Base-by-base conservation (phyloP, 1,139 yeast genomes). In the Zhuliangozyma blackwelliae region DNA sequence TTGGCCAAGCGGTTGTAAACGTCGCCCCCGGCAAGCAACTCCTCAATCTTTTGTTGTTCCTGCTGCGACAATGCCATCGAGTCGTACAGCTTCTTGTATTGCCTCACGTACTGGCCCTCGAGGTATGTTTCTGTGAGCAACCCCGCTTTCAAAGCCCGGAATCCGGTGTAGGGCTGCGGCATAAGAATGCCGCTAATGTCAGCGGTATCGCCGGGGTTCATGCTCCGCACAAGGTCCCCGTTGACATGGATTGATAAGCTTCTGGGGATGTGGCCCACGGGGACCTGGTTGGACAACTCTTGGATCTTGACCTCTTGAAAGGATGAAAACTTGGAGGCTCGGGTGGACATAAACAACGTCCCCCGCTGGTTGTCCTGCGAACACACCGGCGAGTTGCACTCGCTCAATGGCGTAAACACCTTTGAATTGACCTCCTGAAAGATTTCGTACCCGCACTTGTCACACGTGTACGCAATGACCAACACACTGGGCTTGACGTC, bases 231-330 rank as follows among this genome's bases (percentile, higher is more conserved):
- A 43, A 94, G 67, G 41, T 87, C 83, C 25, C 99, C 99, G 52
- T 85, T 87, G 13, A 90, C 80, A 55, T 92, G 96, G 37, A 90
- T 75, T 5, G 85, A 77, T 45, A 94, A 68, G 29, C 89, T 68
- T 54, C 98, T 77, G 31, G 99, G 99, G 47, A 94, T 92, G 59
- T 92, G 97, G 33, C 98, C 98, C 19, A 90, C 94, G 0, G 99
- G 98, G 9, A 94, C 98, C 63, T 92, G 98, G 46, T 83, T 83
- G 10, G 98, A 88, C 59, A 92, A 66, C 63, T 94, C 99, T 65
- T 94, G 99, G 44, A 94, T 75, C 53, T 87, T 83, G 37, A 90
- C 94, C 53, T 94, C 98, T 64, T 94, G 99, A 69, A 90, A 94
- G 5, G 96, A 87, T 39, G 85, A 73, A 55, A 94, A 94, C 63